phyloP scores from a whole-genome alignment of 352 stramenopile genomes.

The Phytophthora agathidicida region DNA sequence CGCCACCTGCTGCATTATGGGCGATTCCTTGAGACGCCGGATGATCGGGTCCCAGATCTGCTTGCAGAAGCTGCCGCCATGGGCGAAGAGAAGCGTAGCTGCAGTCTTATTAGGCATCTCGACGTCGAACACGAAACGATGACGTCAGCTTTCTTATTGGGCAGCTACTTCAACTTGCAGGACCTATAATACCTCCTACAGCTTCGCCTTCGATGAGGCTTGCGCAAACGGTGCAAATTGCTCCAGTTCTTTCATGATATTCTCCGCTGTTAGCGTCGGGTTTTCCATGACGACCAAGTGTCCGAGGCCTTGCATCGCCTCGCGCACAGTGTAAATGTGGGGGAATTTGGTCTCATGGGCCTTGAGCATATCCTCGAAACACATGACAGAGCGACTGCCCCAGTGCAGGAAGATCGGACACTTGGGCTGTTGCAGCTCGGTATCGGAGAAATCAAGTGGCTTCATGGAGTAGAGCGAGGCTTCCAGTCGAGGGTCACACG shows the following conservation, averaged over 20 bases:
- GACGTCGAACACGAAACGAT: background rate
- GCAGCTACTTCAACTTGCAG: slow-evolving; percentile 9
- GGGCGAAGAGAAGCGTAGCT: slow-evolving; percentile 47
- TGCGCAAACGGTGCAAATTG: slow-evolving; percentile 20
- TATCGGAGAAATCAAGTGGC: slow-evolving; percentile 30
- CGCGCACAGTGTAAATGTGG: slow-evolving; percentile 43
- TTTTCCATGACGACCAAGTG: slow-evolving; percentile 57
- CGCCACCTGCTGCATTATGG: slow-evolving; percentile 26
- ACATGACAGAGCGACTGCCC: slow-evolving; percentile 44
- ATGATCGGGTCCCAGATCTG: slow-evolving; percentile 53
- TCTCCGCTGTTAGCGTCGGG: slow-evolving; percentile 29
- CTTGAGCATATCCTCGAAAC: slow-evolving; percentile 32
- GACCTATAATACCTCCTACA: too few relatives aligned
- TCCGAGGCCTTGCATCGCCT: slow-evolving; percentile 34
- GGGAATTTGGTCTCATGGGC: slow-evolving; percentile 32
- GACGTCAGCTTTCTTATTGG: slow-evolving; percentile 10
- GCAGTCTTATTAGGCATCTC: background rate
- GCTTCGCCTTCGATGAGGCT: slow-evolving; percentile 9
- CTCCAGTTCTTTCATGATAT: slow-evolving; percentile 38
- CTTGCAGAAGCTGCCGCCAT: slow-evolving; percentile 51
- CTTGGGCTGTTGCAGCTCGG: slow-evolving; percentile 32
- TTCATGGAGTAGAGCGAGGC: slow-evolving; percentile 44
- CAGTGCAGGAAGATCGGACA: slow-evolving; percentile 46
- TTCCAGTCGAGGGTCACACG: slow-evolving; percentile 43
- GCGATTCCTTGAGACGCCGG: slow-evolving; percentile 27